Evolutionary conservation across 768 basidiomycete genomes (phyloP), one percentile per base, ranked within the genome.

Genomic region (Austroboletus festivus): DNA sequence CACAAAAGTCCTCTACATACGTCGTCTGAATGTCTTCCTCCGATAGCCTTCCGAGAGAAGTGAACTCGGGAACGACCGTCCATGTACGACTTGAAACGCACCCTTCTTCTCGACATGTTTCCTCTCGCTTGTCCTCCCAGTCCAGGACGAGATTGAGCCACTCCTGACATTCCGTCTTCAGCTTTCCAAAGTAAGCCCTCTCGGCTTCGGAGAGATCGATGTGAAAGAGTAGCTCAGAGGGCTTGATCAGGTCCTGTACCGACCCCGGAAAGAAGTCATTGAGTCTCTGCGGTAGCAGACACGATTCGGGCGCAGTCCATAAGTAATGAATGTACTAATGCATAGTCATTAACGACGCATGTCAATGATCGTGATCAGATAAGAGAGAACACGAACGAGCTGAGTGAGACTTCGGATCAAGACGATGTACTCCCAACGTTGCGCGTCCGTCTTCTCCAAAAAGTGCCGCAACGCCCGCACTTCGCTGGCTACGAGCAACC

Each of bases 201-300:
- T 67, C 67, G 3, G 52, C 51, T 3, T 59, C 53, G 9, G 54
- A 57, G 11, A 67, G 55, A 44, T 53, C 55, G 1, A 38, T 16
- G 12, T 68, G 65, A 21, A 68, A 62, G 18, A 53, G 45, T 20
- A 60, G 18, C 16, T 47, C 46, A 3, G 67, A 67, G 2, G 59
- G 54, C 26, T 20, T 21, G 8, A 53, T 19, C 2, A 23, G 1
- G 18, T 46, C 54, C 8, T 46, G 28, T 1, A 68, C 24, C n/a
- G 51, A 64, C 7, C 60, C 62, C 8, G 64, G 67, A 31, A 67
- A 68, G 38, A 63, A 58, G 43, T 67, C 55, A 5, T 62, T 57
- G 24, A 67, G 47, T 19, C 46, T 41, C 31, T 49, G 49, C 16
- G 38, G 42, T 0, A 67, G 37, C 9, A 64, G 46, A 47, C 51